Evolutionary conservation across 2,329 filamentous ascomycete species (phyloP).

Genomic region (Ascosphaera acerosa): DNA sequence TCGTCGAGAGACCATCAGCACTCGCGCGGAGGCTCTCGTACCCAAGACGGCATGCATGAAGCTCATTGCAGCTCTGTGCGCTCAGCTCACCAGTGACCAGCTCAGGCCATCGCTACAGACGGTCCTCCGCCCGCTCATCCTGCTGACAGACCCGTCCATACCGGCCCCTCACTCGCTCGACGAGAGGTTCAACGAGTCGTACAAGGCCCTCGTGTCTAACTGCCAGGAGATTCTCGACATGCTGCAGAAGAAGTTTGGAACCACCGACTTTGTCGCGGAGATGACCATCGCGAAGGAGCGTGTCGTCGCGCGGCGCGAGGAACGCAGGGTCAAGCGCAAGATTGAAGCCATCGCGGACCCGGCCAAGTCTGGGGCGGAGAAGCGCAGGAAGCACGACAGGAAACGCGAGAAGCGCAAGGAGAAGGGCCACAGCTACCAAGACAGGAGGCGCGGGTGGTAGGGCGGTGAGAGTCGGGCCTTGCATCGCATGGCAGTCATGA

Average conservation of each 20-base stretch:
- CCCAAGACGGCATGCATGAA: conserved; percentile 54
- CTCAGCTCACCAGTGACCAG: conserved; percentile 30
- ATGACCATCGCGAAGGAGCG: conserved; percentile 47
- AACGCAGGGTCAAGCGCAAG: conserved; percentile 59
- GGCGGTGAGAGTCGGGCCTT: no score
- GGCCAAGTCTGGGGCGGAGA: conserved; percentile 50
- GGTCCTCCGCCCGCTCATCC: conserved; percentile 45
- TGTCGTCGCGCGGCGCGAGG: conserved; percentile 45
- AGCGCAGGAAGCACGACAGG: conserved; percentile 60
- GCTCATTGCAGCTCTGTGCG: conserved; percentile 43
- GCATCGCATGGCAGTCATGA: no score
- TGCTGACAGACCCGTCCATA: conserved; percentile 59
- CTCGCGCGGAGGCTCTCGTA: conserved; percentile 33
- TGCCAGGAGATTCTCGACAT: conserved; percentile 54
- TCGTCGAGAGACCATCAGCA: conserved; percentile 44
- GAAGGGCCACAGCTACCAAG: conserved; percentile 46
- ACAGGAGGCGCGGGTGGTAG: conserved; percentile 44
- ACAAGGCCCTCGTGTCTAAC: conserved; percentile 44
- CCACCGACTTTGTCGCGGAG: conserved; percentile 48
- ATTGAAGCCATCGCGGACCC: conserved; percentile 68
- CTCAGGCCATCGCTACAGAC: conserved; percentile 37
- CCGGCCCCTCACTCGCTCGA: conserved; percentile 46
- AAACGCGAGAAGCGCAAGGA: conserved; percentile 67
- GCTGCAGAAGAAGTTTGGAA: conserved; percentile 69
- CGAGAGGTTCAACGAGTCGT: conserved; percentile 38